phyloP scores from a whole-genome alignment of 768 basidiomycete genomes.

The Lentinula sp. region DNA sequence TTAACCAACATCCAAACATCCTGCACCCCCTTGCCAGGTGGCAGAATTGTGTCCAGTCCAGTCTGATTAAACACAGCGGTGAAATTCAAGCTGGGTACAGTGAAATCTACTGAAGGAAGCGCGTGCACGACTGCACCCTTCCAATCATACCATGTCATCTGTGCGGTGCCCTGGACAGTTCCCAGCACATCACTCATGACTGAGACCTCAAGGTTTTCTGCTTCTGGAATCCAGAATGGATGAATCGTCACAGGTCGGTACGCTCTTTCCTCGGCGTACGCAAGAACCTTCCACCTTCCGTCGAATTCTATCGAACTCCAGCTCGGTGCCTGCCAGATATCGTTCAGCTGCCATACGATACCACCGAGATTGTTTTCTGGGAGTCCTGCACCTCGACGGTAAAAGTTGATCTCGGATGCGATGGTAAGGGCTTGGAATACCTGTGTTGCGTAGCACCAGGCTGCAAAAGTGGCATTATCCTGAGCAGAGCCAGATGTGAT shows the following conservation, averaged over 20 bases:
- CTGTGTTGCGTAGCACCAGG: slow-evolving; percentile 61
- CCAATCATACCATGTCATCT: slow-evolving; percentile 58
- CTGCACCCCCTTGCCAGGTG: slow-evolving; percentile 26
- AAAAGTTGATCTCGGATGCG: slow-evolving; percentile 53
- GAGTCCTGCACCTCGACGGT: slow-evolving; percentile 51
- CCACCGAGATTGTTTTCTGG: slow-evolving; percentile 55
- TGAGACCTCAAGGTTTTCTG: slow-evolving; percentile 39
- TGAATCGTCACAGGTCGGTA: slow-evolving; percentile 45
- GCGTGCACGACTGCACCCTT: slow-evolving; percentile 32
- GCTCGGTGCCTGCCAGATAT: slow-evolving; percentile 55
- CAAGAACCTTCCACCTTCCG: slow-evolving; percentile 54
- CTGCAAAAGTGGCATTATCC: slow-evolving; percentile 52
- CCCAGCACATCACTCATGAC: slow-evolving; percentile 44
- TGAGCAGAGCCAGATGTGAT: slow-evolving; percentile 25
- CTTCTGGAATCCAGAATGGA: slow-evolving; percentile 50
- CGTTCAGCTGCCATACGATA: slow-evolving; percentile 55
- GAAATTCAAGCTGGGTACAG: slow-evolving; percentile 44
- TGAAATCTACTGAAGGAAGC: slow-evolving; percentile 27
- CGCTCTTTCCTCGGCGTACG: slow-evolving; percentile 39
- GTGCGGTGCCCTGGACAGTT: slow-evolving; percentile 38
- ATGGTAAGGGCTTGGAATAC: slow-evolving; percentile 56
- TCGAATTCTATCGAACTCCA: slow-evolving; percentile 54
- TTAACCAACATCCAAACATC: slow-evolving; percentile 51
- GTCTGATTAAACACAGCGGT: slow-evolving; percentile 32
- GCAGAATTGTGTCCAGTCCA: slow-evolving; percentile 41